Base-by-base conservation (phyloP, 2,329 filamentous ascomycete genomes). In the Aspergillus sp. region DNA sequence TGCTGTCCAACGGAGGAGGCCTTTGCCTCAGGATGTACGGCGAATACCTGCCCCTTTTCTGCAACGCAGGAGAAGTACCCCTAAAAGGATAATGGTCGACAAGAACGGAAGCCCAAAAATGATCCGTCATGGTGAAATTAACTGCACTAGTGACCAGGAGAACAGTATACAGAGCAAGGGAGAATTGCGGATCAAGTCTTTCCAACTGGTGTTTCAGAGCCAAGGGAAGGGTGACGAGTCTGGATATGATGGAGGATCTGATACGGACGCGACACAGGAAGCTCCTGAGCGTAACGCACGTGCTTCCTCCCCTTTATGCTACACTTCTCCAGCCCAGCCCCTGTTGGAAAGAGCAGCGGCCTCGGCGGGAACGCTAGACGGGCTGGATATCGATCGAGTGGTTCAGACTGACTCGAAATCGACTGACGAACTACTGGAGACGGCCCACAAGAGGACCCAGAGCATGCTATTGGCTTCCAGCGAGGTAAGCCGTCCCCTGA, bases 101-200 rank as follows among this genome's bases (percentile, higher is more conserved):
- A 57, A 57, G 9, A 71, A 73, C 55, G 71, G 71, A 32, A 74
- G 71, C 49, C 71, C 71, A 32, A 62, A 62, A 41, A 62, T 65
- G 23, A 16, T 58, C 5, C 47, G 45, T 1, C 41, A 29, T 10
- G n/a, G 13, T 3, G 16, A 21, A 5, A 40, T 29, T 9, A 38
- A 47, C 36, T 21, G 36, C 38, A 20, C 11, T 5, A 25, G 10
- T 45, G 9, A 17, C 16, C 20, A 32, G n/a, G 42, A 13, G 17
- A 16, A 23, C 17, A n/a, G 19, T 38, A 11, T 38, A 36, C 17
- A n/a, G 38, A 14, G 14, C 17, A 34, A 29, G 13, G 25, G 36
- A 45, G 25, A 17, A 9, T 9, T 5, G 23, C 17, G 21, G 19
- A 47, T 17, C 13, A 14, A 45, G 6, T 13, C 17, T 20, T 3